Evolutionary conservation across 192 early-diverging fungal species (phyloP), one percentile per base, ranked within the genome.

Genomic region (Rhizoclosmatium sp.): DNA sequence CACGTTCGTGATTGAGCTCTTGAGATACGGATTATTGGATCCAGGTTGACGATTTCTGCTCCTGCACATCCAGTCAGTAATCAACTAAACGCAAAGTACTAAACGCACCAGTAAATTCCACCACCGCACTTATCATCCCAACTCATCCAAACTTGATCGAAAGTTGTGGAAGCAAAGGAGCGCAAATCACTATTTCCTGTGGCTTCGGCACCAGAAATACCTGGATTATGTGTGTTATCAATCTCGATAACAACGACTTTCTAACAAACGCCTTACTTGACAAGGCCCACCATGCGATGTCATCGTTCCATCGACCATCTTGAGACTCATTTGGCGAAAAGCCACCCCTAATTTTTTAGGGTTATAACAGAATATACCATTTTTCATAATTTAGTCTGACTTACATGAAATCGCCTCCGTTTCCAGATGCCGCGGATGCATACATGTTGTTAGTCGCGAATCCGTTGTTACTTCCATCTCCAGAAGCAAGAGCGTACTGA

Each of bases 261-360:
- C 4, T 4, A 51, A 51, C 14, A 51, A 51, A 51, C 14, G 49
- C 49, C 66, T 45, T 47, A 71, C 69, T 71, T n/a, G 73, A 71
- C 3, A 85, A 21, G 0, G 78, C 83, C 86, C 86, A 87, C 86
- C 86, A 87, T 2, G 69, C 70, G 49, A 87, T 83, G 60, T 87
- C 86, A 65, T 87, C 86, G 61, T 87, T 87, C 86, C 86, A 87
- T 64, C 71, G 80, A 2, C 84, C 84, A 23, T 42, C 21, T 4
- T 75, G 51, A 21, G 78, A 78, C 12, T 71, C 68, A 16, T 44
- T 21, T 19, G 69, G 69, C 9, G 42, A 47, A 23, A 44, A 44
- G 39, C 69, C 51, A 40, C 45, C 69, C 69, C 31, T 31, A 31
- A 31, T 31, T 31, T 31, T 31, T 31, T 31, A 31, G 31, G 31